Evolutionary conservation across 495 filamentous ascomycete genomes (phyloP).

Genomic region (Xylaria bambusicola): DNA sequence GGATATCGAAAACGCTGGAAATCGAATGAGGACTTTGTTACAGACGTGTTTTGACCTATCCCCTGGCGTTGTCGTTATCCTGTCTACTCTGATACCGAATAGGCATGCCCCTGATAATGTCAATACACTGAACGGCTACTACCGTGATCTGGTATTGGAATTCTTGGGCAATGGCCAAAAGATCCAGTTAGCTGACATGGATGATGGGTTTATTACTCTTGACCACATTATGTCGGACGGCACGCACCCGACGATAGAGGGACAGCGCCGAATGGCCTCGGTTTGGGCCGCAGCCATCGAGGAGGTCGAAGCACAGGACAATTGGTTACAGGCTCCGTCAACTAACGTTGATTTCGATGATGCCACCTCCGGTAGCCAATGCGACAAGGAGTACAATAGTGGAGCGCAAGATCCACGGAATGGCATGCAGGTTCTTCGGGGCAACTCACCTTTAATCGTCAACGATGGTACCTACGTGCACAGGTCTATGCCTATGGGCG

Average conservation of each 20-base stretch:
- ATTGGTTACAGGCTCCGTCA: too few relatives aligned
- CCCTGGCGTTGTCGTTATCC: conserved; percentile 20
- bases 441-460: too few relatives aligned
- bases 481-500: too few relatives aligned
- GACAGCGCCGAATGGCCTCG: neutral
- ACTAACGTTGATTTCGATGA: too few relatives aligned
- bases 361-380: too few relatives aligned
- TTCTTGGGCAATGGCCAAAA: neutral
- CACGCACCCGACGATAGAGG: neutral
- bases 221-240: too few relatives aligned
- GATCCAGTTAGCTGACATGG: neutral
- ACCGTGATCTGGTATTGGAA: neutral
- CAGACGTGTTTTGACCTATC: too few relatives aligned
- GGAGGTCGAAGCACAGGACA: neutral
- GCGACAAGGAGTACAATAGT: too few relatives aligned
- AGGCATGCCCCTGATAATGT: neutral
- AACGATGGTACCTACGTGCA: too few relatives aligned
- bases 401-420: too few relatives aligned
- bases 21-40: conserved; percentile 25
- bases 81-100: conserved; percentile 21
- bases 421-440: too few relatives aligned
- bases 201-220: neutral
- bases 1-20: conserved; percentile 23
- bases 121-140: neutral
- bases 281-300: neutral